Conservation (phyloP, 2,329 filamentous ascomycete genomes). For the Paracorniculantispora psalliotae region DNA sequence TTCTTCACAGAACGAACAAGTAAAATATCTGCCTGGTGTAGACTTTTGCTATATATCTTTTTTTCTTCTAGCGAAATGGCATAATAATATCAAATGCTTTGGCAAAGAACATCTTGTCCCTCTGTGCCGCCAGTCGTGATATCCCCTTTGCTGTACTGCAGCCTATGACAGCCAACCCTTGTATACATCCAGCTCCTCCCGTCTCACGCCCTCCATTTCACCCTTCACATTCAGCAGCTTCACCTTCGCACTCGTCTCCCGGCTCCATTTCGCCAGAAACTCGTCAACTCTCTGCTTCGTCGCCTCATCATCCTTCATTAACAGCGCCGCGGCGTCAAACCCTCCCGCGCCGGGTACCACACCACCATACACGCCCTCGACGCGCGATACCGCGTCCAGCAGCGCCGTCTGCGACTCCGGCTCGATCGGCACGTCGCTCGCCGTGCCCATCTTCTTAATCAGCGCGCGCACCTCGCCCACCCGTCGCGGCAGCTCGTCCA, state of each 20-base stretch:
- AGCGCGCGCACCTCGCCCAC: conserved; percentile 51
- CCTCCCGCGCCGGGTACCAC: conserved; percentile 93
- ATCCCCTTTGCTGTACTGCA: neutral
- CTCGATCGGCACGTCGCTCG: conserved; percentile 81
- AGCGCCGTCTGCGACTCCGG: conserved; percentile 79
- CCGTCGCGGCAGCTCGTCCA: conserved; percentile 39
- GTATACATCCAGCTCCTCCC: conserved; percentile 41
- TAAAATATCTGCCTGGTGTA: neutral
- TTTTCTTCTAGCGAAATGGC: neutral
- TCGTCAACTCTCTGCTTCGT: conserved; percentile 56
- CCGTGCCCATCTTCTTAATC: conserved; percentile 70
- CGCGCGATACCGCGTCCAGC: conserved; percentile 65
- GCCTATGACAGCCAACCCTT: conserved; percentile 35
- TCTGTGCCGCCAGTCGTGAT: neutral
- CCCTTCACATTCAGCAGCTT: conserved; percentile 65
- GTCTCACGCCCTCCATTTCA: conserved; percentile 62
- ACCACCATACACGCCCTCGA: conserved; percentile 81
- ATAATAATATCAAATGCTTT: neutral
- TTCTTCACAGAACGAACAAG: neutral
- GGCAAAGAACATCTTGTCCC: neutral
- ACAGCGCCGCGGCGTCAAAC: conserved; percentile 79
- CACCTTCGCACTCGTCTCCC: conserved; percentile 56
- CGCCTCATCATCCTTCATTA: conserved; percentile 68
- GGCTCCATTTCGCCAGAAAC: conserved; percentile 63
- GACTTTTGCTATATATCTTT: neutral